Conservation (phyloP, 768 basidiomycete genomes). For the Phaeolepiota aurea region DNA sequence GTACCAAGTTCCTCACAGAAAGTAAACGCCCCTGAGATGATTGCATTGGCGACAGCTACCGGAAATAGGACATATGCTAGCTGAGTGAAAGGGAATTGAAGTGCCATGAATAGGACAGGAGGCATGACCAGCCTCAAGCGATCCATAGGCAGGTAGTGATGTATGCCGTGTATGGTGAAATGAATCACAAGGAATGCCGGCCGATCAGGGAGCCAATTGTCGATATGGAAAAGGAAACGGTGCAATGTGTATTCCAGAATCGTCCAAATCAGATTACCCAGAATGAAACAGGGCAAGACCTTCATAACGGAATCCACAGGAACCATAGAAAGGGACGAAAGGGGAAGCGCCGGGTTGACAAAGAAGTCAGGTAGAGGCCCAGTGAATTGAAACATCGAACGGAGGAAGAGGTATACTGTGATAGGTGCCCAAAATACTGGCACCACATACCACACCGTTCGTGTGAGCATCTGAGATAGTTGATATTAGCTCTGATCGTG, state of each 20-base stretch:
- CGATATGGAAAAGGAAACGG: conserved; percentile 96
- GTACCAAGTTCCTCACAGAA: conserved; percentile 48
- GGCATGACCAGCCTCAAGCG: conserved; percentile 97
- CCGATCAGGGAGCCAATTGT: conserved; percentile 77
- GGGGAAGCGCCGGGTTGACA: conserved; percentile 45
- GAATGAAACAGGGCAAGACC: conserved; percentile 60
- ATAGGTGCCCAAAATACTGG: conserved; percentile 92
- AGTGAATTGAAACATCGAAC: conserved; percentile 78
- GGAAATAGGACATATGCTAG: conserved; percentile 83
- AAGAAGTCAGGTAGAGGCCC: conserved; percentile 59
- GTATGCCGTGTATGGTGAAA: conserved; percentile 90
- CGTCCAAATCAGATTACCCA: conserved; percentile 91
- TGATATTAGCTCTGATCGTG: background rate
- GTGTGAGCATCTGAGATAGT: conserved; percentile 55
- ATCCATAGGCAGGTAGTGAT: conserved; percentile 98
- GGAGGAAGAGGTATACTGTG: conserved; percentile 65
- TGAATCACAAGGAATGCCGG: conserved; percentile 77
- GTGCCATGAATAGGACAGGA: conserved; percentile 65
- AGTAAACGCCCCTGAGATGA: conserved; percentile 75
- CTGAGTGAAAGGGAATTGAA: conserved; percentile 81
- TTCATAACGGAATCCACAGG: conserved; percentile 45
- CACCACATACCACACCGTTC: conserved; percentile 90
- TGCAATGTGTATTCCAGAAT: conserved; percentile 89
- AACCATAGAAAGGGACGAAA: conserved; percentile 36
- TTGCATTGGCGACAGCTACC: conserved; percentile 77